Evolutionary conservation across 495 filamentous ascomycete genomes (phyloP).

Genomic region (Xylaria scruposa): DNA sequence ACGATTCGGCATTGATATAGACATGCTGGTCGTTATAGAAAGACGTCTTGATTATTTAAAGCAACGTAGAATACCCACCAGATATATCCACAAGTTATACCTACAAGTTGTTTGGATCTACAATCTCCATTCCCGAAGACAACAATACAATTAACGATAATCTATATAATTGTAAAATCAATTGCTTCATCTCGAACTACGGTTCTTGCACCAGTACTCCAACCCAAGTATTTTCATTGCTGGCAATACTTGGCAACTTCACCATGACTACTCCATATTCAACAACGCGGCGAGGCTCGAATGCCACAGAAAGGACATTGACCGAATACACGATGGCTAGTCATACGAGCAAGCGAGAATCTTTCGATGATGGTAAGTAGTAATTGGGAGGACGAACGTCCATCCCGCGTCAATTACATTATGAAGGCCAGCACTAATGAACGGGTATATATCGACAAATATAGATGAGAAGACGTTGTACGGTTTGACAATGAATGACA

Average conservation of each 20-base stretch:
- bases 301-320: conserved; percentile 14
- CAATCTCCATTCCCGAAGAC: not conserved
- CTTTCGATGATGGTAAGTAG: conserved; percentile 26
- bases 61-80: not conserved
- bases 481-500: not conserved
- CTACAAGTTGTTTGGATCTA: too few relatives aligned
- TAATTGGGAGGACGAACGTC: not conserved
- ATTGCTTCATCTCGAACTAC: not conserved
- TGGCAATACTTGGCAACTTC: not conserved
- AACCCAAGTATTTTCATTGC: not conserved
- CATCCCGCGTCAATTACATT: not conserved
- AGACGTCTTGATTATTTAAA: not conserved
- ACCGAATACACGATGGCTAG: conserved; percentile 1
- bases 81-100: not conserved
- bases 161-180: not conserved
- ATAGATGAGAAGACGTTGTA: conserved; percentile 24
- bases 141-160: not conserved
- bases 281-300: conserved; percentile 4
- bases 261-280: conserved; percentile 16
- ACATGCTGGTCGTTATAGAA: not conserved
- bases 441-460: not conserved
- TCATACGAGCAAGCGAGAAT: not conserved
- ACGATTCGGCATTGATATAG: not conserved
- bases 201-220: not conserved
- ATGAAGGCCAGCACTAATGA: conserved; percentile 2